These are phyloP conservation scores for Rhodotorula glutinis DNA, from an alignment of 1,284 basidiomycete species.

Conservation along the genomic window DNA sequence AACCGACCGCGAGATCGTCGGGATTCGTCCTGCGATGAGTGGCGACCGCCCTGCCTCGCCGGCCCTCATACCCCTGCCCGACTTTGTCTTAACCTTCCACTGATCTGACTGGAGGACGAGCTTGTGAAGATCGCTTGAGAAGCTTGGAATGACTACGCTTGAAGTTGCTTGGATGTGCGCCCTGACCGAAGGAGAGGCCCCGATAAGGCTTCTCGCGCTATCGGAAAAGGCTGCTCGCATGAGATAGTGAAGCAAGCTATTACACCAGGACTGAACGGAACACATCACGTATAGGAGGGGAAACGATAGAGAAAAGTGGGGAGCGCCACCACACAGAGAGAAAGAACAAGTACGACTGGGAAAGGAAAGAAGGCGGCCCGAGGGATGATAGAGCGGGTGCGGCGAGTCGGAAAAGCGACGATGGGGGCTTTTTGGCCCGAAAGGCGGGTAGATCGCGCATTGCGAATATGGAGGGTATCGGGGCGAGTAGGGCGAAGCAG, in stretches of 20 bases:
- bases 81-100: no score
- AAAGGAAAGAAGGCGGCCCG: background rate
- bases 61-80: background rate
- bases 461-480: no score
- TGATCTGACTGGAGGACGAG: no score
- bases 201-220: no score
- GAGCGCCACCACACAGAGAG: background rate
- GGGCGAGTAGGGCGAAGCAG: background rate
- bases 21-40: background rate
- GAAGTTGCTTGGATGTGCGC: no score
- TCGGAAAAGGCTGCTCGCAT: no score
- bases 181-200: no score
- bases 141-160: no score
- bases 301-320: background rate
- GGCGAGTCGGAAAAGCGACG: background rate
- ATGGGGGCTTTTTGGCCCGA: background rate
- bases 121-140: no score
- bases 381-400: background rate
- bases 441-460: background rate
- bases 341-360: background rate
- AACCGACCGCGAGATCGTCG: background rate
- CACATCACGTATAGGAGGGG: background rate
- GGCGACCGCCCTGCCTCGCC: no score
- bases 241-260: no score
- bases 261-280: background rate